Percentiles rank a stretch among this genome's conserved stretches.
These are phyloP conservation scores for Fraxinus cuspidata DNA, from an alignment of 257 asterid species.

Conservation along the genomic window DNA sequence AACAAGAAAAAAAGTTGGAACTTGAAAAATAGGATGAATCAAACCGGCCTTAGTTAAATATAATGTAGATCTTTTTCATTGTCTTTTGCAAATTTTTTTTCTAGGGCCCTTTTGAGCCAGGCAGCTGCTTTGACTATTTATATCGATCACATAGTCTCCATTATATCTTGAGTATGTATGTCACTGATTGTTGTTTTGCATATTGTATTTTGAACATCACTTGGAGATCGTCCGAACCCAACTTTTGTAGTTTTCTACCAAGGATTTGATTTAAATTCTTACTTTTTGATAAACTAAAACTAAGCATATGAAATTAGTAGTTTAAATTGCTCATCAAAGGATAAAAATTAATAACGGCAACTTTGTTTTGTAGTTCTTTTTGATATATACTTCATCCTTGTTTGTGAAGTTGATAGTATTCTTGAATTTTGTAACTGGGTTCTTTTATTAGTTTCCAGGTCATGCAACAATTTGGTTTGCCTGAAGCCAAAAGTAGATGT, in stretches of 20 bases:
- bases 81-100: not conserved
- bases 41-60: too few relatives aligned
- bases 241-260: not conserved
- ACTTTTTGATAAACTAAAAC: slow-evolving; percentile 11
- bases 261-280: not conserved
- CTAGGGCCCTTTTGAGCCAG: not conserved
- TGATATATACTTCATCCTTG: not conserved
- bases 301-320: slow-evolving; percentile 12
- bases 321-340: not conserved
- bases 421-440: slow-evolving; percentile 10
- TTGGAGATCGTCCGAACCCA: not conserved
- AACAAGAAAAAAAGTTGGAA: too few relatives aligned
- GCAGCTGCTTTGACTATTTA: not conserved
- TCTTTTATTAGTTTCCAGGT: slow-evolving; percentile 46
- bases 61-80: not conserved
- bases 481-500: slow-evolving; percentile 35
- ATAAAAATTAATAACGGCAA: not conserved
- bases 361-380: not conserved
- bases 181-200: not conserved
- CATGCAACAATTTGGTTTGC: slow-evolving; percentile 37
- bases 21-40: too few relatives aligned
- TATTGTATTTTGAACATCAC: not conserved
- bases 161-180: not conserved
- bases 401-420: slow-evolving; percentile 7
- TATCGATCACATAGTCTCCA: not conserved